Conservation (phyloP, 805 yeast species). For the Candida incommunis region DNA sequence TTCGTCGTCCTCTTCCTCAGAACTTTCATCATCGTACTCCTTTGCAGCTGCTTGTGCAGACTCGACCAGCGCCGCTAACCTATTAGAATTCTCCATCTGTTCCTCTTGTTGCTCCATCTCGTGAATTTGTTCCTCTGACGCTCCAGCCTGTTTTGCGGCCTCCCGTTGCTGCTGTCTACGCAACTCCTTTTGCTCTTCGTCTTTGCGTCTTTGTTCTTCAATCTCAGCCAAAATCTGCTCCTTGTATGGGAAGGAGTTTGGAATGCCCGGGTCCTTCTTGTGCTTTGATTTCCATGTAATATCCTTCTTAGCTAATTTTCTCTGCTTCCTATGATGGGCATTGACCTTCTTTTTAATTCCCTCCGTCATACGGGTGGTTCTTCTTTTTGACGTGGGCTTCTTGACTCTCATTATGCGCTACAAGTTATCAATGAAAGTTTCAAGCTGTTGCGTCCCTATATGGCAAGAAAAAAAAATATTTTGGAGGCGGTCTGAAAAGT, state of each 20-base stretch:
- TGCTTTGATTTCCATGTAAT: constrained; percentile 82
- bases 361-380: constrained; percentile 85
- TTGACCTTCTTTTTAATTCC: constrained; percentile 94
- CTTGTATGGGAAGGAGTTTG: constrained; percentile 88
- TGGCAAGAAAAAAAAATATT: neutral
- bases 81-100: constrained; percentile 31
- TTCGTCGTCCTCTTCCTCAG: constrained; percentile 27
- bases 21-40: constrained; percentile 35
- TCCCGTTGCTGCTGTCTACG: constrained; percentile 22
- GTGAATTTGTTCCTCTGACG: constrained; percentile 24
- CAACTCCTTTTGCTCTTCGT: constrained; percentile 25
- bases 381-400: constrained; percentile 41
- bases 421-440: neutral
- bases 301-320: constrained; percentile 73
- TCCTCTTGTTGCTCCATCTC: constrained; percentile 22
- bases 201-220: constrained; percentile 35
- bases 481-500: neutral
- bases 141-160: constrained; percentile 24
- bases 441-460: neutral
- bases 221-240: constrained; percentile 52
- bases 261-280: constrained; percentile 88
- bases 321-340: constrained; percentile 79
- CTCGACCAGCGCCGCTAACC: constrained; percentile 72
- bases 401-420: constrained; percentile 15
- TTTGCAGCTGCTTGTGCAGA: constrained; percentile 84